phyloP scores from a whole-genome alignment of 495 filamentous ascomycete genomes.

The Penicillium antarcticum region DNA sequence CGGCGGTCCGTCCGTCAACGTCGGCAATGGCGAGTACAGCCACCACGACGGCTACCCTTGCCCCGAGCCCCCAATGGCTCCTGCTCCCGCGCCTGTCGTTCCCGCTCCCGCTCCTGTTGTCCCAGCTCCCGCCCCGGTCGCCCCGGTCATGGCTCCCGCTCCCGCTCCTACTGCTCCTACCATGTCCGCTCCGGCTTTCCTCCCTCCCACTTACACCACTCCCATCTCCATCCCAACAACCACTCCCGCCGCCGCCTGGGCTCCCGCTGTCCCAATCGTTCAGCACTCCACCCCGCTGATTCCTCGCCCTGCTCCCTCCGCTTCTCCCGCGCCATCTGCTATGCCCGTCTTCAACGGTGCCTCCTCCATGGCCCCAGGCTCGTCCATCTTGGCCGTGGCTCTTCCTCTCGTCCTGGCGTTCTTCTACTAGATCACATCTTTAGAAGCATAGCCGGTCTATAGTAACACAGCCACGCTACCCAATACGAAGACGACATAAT shows the following conservation, averaged over 20 bases:
- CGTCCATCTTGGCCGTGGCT: slow-evolving; percentile 12
- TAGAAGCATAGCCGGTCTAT: too few relatives aligned
- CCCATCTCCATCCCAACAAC: slow-evolving; percentile 16
- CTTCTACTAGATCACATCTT: slow-evolving; percentile 10
- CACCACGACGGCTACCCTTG: slow-evolving; percentile 18
- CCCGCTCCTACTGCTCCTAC: slow-evolving; percentile 11
- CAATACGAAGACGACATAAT: background rate
- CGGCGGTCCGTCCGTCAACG: slow-evolving; percentile 23
- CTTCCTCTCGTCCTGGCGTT: slow-evolving; percentile 19
- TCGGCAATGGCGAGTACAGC: slow-evolving; percentile 19
- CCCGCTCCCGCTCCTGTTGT: background rate
- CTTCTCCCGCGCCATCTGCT: slow-evolving; percentile 8
- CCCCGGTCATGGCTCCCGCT: background rate
- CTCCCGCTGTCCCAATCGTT: slow-evolving; percentile 5
- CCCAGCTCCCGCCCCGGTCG: slow-evolving; percentile 4
- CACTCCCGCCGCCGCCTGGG: slow-evolving; percentile 15
- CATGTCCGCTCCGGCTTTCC: slow-evolving; percentile 7
- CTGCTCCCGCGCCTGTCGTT: slow-evolving; percentile 4
- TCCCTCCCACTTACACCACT: slow-evolving; percentile 18
- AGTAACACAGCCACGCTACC: background rate
- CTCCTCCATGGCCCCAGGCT: slow-evolving; percentile 20
- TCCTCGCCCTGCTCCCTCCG: slow-evolving; percentile 13
- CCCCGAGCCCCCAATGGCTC: slow-evolving; percentile 15
- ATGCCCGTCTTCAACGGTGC: slow-evolving; percentile 21
- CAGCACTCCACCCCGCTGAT: slow-evolving; percentile 22